Evolutionary conservation across 2,329 filamentous ascomycete genomes (phyloP).

Genomic region (Cryphonectria nitschkei): DNA sequence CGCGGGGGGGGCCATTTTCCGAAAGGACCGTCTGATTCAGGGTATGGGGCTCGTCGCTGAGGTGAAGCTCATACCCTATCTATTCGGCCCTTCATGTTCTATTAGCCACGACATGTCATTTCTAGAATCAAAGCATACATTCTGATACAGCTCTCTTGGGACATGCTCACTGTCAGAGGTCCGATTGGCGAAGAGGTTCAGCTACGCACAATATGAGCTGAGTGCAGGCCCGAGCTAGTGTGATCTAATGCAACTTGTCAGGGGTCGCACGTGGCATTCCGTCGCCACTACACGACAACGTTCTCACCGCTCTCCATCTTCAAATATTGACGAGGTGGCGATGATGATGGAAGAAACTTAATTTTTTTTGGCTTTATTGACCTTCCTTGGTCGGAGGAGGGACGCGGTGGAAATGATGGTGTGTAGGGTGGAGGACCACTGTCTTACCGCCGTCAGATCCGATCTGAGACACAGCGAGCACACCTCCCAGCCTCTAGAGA

Average conservation of each 20-base stretch:
- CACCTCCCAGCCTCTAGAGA: background rate
- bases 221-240: constrained; percentile 15
- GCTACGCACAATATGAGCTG: constrained; percentile 21
- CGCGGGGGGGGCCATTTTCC: constrained; percentile 11
- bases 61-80: constrained; percentile 16
- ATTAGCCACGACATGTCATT: constrained; percentile 21
- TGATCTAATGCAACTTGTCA: constrained; percentile 19
- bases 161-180: constrained; percentile 5
- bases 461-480: constrained; percentile 4
- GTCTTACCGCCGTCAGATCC: constrained; percentile 25
- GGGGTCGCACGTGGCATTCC: constrained; percentile 13
- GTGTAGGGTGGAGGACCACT: constrained; percentile 5
- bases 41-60: constrained; percentile 4
- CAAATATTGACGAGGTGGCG: constrained; percentile 10
- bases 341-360: background rate
- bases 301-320: constrained; percentile 21
- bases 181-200: constrained; percentile 19
- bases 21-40: constrained; percentile 4
- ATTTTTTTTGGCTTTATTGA: background rate
- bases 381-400: background rate
- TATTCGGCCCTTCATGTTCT: constrained; percentile 21
- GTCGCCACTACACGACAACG: constrained; percentile 4
- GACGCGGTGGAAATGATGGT: background rate
- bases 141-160: constrained; percentile 18
- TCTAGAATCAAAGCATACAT: constrained; percentile 23